Evolutionary conservation across 2,329 filamentous ascomycete genomes (phyloP).

Genomic region (Xenoacremonium recifei): DNA sequence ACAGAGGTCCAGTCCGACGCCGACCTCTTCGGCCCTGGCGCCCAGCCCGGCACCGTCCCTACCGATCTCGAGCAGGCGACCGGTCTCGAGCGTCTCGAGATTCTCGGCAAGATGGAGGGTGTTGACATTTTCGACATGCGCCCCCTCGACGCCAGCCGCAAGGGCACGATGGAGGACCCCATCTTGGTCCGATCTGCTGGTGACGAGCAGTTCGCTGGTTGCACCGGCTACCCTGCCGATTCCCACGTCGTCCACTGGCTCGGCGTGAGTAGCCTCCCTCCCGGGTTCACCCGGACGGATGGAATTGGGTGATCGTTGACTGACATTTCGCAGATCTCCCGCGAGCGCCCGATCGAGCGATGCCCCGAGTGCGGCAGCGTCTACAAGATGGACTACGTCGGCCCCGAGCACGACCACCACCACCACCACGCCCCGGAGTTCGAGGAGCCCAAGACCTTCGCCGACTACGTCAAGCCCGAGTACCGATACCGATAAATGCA

Average conservation of each 20-base stretch:
- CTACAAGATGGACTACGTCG: slow-evolving; percentile 97
- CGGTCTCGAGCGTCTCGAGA: slow-evolving; percentile 97
- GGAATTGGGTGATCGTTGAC: slow-evolving; percentile 13
- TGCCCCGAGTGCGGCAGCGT: slow-evolving; percentile 96
- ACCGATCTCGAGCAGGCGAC: slow-evolving; percentile 95
- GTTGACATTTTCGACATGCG: slow-evolving; percentile 98
- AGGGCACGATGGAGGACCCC: slow-evolving; percentile 88
- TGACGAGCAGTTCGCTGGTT: slow-evolving; percentile 94
- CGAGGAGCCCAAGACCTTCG: slow-evolving; percentile 92
- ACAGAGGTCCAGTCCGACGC: slow-evolving; percentile 77
- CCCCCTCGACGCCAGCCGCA: slow-evolving; percentile 86
- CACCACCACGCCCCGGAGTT: slow-evolving; percentile 59
- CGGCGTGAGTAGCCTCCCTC: slow-evolving; percentile 58
- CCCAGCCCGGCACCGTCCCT: slow-evolving; percentile 76
- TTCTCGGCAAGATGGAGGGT: slow-evolving; percentile 99
- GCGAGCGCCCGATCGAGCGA: slow-evolving; percentile 87
- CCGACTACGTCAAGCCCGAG: slow-evolving; percentile 91
- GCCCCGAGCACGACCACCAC: slow-evolving; percentile 73
- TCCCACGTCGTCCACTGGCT: slow-evolving; percentile 91
- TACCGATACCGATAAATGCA: slow-evolving; percentile 69
- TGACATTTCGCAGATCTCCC: slow-evolving; percentile 67
- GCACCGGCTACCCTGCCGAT: slow-evolving; percentile 91
- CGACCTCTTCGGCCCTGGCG: slow-evolving; percentile 87
- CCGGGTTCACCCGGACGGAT: slow-evolving; percentile 12
- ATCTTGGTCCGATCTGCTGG: slow-evolving; percentile 89